Conservation (phyloP, 176 grass and related monocot genomes). For the Miscanthus lutarioriparius region DNA sequence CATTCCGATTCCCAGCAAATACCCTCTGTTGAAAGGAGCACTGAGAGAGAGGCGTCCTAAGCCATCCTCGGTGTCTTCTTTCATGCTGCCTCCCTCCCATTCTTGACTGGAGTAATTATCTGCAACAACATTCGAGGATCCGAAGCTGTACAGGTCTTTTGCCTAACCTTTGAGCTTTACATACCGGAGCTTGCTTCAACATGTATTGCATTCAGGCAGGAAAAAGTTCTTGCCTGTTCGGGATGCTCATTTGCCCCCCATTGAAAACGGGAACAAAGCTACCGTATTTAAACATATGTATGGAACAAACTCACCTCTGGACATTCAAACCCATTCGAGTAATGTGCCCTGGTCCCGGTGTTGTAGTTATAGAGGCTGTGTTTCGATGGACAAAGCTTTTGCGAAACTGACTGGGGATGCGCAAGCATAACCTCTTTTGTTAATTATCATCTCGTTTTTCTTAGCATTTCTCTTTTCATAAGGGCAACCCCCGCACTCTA, state of each 20-base stretch:
- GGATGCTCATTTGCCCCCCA: slow-evolving; percentile 46
- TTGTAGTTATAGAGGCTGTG: slow-evolving; percentile 40
- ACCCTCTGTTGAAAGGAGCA: slow-evolving; percentile 57
- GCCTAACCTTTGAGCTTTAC: slow-evolving; percentile 39
- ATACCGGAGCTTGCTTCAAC: slow-evolving; percentile 49
- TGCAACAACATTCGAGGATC: slow-evolving; percentile 46
- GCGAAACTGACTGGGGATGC: slow-evolving; percentile 32
- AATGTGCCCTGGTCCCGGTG: slow-evolving; percentile 24
- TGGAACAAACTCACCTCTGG: slow-evolving; percentile 33
- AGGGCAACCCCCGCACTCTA: slow-evolving; percentile 36
- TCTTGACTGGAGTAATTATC: slow-evolving; percentile 40
- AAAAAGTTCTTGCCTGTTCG: slow-evolving; percentile 57
- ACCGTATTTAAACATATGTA: slow-evolving; percentile 40
- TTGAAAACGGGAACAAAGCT: slow-evolving; percentile 47
- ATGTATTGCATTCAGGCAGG: slow-evolving; percentile 49
- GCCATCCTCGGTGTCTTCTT: slow-evolving; percentile 34
- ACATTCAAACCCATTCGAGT: slow-evolving; percentile 28
- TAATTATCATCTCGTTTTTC: slow-evolving; percentile 14
- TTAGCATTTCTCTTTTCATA: slow-evolving; percentile 24
- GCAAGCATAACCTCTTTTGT: slow-evolving; percentile 10
- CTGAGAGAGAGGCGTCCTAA: slow-evolving; percentile 66
- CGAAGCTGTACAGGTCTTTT: slow-evolving; percentile 51
- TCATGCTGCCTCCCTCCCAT: slow-evolving; percentile 41
- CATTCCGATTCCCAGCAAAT: slow-evolving; percentile 56
- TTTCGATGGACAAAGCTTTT: slow-evolving; percentile 38